Base-by-base conservation (phyloP, 106 monocot genomes). In the Dioscorea alata region DNA sequence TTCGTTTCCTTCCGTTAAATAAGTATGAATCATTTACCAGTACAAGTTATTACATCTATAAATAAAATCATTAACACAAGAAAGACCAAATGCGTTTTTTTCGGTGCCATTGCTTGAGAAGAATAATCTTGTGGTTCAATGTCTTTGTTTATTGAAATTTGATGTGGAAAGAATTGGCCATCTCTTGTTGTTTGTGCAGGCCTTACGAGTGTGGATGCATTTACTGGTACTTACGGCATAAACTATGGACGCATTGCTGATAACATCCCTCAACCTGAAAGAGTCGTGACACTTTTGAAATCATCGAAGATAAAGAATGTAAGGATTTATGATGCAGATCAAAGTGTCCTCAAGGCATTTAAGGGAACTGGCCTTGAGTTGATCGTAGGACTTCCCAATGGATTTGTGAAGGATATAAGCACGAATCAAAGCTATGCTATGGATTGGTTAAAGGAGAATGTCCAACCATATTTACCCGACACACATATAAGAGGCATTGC, bases 161-260 rank as follows among this genome's bases (percentile, higher is more conserved):
- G 42, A 42, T 42, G 42, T 42, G 42, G 0, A 42, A 42, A 2
- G 5, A 42, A 42, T 42, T 6, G 42, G 10, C 5, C 42, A 42
- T 42, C 42, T 2, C 6, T 42, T 6, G 42, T 42, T 10, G 42
- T 28, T 28, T 42, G 42, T 42, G 42, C 42, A 42, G 42, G 42
- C 42, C 42, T 42, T 42, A 10, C 6, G 42, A 42, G 9, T 42
- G 42, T 42, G 42, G 42, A 42, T 42, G 80, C 88, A 62, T 92
- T 92, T 70, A 81, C 88, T 4, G 92, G 92, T 50, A 88, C 88
- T 18, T 92, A 88, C 64, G 92, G 92, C 60, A 75, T 92, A 67
- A 92, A 92, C 65, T 92, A 92, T 71, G 92, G 92, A 28, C 75
- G 92, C 67, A 70, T 92, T 24, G 92, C 92, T 13, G 88, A 92